Percentiles rank a stretch among this genome's conserved stretches.
Conservation (phyloP, 257 asterid species). For the Knoxia roxburghii region DNA sequence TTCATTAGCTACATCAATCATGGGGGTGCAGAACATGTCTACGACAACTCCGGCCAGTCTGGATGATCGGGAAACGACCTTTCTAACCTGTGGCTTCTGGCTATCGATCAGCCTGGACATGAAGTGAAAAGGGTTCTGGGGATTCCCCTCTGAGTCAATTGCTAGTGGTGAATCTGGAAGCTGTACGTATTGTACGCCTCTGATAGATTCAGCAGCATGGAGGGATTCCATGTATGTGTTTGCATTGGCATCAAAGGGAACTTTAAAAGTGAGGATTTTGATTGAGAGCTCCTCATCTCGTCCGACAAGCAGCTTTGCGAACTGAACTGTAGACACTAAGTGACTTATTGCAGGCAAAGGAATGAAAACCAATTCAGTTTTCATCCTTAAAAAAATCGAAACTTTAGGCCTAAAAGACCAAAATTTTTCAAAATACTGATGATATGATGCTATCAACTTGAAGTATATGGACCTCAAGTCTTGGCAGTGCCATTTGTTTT, state of each 20-base stretch:
- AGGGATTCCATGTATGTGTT: constrained; percentile 12
- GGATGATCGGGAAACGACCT: not conserved
- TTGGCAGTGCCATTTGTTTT: not conserved
- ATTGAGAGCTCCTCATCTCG: constrained; percentile 36
- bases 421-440: not conserved
- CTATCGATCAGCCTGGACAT: constrained; percentile 19
- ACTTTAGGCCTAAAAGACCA: not conserved
- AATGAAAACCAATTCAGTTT: constrained; percentile 41
- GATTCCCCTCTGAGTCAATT: not conserved
- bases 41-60: constrained; percentile 34
- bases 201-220: not conserved
- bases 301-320: constrained; percentile 51
- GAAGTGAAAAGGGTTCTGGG: not conserved
- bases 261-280: constrained; percentile 36
- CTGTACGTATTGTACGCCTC: constrained; percentile 21
- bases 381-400: constrained; percentile 12
- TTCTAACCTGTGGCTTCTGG: constrained; percentile 23
- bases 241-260: constrained; percentile 24
- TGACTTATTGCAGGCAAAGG: constrained; percentile 62
- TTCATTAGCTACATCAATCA: constrained; percentile 47
- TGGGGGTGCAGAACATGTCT: constrained; percentile 51
- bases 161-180: constrained; percentile 17
- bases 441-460: not conserved
- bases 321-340: constrained; percentile 42
- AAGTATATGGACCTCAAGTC: not conserved